Evolutionary conservation across 371 early-diverging fungal genomes (phyloP), one percentile per base, ranked within the genome.

Genomic region (Phascolomyces articulosus): DNA sequence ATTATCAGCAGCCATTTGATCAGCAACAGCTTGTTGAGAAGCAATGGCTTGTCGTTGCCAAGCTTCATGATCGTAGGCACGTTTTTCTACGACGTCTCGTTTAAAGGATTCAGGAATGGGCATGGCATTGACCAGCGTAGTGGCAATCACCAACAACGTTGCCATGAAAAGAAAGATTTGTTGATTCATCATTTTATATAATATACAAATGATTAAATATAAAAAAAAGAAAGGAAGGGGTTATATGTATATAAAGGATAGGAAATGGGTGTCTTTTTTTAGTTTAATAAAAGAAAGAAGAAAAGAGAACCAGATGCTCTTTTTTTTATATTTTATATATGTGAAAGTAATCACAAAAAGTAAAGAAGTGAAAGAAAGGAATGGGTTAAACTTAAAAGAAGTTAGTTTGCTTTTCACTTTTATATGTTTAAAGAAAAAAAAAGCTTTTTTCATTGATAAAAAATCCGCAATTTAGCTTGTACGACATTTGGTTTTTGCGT

Each of bases 101-200:
- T 51, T 51, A 51, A 63, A 62, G 27, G 64, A 63, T 47, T 63
- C 68, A 34, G 68, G 64, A 55, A 68, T 41, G 63, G 66, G 66
- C 40, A 55, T 54, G 54, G 68, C 66, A n/a, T 23, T 56, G 15
- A 65, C 64, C 48, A 66, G 59, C 63, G 64, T 62, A 16, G 55
- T 55, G 20, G 51, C 51, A 9, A 51, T 23, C 7, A 51, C 10
- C 62, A 66, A 29, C 40, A 59, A 60, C 56, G 65, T 48, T 49
- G 70, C 70, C 62, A 62, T 40, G 26, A 65, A 38, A 51, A 66
- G 9, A 26, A 59, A 57, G 16, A 68, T 11, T 34, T 34, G 38
- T 40, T 29, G 40, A 29, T 41, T 51, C 47, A 44, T 63, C 38
- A 62, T 54, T 15, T 21, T 48, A 48, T 26, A 56, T 44, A 44